Percentiles rank a stretch among this genome's conserved stretches.
These are phyloP conservation scores for Fusarium sp. DNA, from an alignment of 2,329 filamentous ascomycete genomes.

Conservation along the genomic window DNA sequence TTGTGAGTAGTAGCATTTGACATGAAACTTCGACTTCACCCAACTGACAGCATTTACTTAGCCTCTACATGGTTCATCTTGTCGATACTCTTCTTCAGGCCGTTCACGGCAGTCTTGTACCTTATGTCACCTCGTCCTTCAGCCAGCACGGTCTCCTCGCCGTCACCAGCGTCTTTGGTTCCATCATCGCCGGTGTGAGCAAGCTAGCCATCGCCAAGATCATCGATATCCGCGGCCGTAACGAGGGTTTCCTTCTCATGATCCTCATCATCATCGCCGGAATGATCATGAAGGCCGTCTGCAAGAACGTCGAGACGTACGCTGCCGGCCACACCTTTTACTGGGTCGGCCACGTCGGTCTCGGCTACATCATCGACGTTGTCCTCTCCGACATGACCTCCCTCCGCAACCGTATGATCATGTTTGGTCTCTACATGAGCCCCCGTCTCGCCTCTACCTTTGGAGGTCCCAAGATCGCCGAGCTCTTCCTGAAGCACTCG, in stretches of 20 bases:
- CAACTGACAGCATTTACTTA: conserved; percentile 24
- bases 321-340: conserved; percentile 72
- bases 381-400: conserved; percentile 57
- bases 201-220: conserved; percentile 58
- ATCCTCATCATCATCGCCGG: conserved; percentile 59
- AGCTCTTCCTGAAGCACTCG: conserved; percentile 35
- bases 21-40: too few species aligned
- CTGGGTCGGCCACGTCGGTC: conserved; percentile 64
- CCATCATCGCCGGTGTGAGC: conserved; percentile 51
- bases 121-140: conserved; percentile 75
- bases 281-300: conserved; percentile 72
- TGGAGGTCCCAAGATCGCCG: conserved; percentile 44
- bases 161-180: conserved; percentile 70
- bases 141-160: conserved; percentile 72
- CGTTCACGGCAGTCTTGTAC: conserved; percentile 61
- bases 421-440: conserved; percentile 55
- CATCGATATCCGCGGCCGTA: conserved; percentile 60
- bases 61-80: conserved; percentile 54
- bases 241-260: conserved; percentile 57
- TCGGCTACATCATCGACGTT: conserved; percentile 54
- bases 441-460: conserved; percentile 58
- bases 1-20: conserved; percentile 48
- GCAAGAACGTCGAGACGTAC: conserved; percentile 66
- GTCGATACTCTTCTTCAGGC: conserved; percentile 51
- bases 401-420: conserved; percentile 56